A percentile compares a stretch with the other conserved stretches of the same genome.
Conservation (phyloP, 2,329 filamentous ascomycete species). For the Colletotrichum chlorophyti region DNA sequence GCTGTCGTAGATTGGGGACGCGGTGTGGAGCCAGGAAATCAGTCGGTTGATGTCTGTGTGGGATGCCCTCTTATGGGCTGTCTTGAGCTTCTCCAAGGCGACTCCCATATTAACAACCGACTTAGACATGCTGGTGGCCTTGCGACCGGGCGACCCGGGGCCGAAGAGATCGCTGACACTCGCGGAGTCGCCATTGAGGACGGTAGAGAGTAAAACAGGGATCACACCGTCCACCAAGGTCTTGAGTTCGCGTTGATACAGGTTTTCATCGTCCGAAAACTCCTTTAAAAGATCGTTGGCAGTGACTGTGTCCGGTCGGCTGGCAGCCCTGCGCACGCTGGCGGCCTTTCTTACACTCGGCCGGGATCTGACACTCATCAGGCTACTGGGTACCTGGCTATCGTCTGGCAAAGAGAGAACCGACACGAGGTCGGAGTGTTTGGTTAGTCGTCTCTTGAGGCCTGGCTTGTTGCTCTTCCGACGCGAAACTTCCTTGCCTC, state of each 20-base stretch:
- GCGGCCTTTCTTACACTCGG: constrained; percentile 80
- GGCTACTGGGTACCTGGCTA: constrained; percentile 60
- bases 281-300: constrained; percentile 80
- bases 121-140: constrained; percentile 72
- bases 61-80: constrained; percentile 81
- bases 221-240: constrained; percentile 95
- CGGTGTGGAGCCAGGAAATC: constrained; percentile 80
- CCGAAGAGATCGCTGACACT: constrained; percentile 73
- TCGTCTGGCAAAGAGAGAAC: constrained; percentile 79
- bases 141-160: constrained; percentile 56
- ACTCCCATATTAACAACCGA: constrained; percentile 96
- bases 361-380: constrained; percentile 75
- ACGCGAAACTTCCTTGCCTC: constrained; percentile 51
- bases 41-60: constrained; percentile 74
- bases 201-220: constrained; percentile 86
- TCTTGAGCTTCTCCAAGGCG: constrained; percentile 82
- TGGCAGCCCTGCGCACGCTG: constrained; percentile 78
- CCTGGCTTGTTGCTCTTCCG: constrained; percentile 57
- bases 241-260: constrained; percentile 89
- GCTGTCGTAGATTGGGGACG: constrained; percentile 80
- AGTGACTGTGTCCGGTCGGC: constrained; percentile 70
- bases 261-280: constrained; percentile 81
- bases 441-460: constrained; percentile 80
- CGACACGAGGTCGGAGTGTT: constrained; percentile 92
- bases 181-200: constrained; percentile 74